These are phyloP conservation scores for Cicer bijugum DNA, from an alignment of 306 rosid genomes.

Conservation along the genomic window DNA sequence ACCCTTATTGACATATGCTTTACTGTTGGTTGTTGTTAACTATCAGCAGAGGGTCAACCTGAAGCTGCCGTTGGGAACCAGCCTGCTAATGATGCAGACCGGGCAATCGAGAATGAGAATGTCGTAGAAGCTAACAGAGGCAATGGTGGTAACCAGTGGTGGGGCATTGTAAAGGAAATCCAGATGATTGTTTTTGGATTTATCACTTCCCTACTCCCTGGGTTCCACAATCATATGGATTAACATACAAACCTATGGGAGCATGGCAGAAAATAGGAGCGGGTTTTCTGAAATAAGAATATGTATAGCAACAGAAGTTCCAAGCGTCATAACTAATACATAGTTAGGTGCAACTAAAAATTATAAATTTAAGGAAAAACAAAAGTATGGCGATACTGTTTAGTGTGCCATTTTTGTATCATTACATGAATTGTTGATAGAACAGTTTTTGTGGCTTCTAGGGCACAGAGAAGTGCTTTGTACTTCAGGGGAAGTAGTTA, in stretches of 20 bases:
- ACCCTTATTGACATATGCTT: slow-evolving; percentile 2
- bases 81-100: slow-evolving; percentile 58
- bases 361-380: slow-evolving; percentile 19
- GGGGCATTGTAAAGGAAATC: slow-evolving; percentile 90
- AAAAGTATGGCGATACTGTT: slow-evolving; percentile 41
- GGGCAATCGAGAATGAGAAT: slow-evolving; percentile 63
- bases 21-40: slow-evolving; percentile 28
- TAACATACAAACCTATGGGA: slow-evolving; percentile 21
- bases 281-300: slow-evolving; percentile 39
- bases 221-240: slow-evolving; percentile 88
- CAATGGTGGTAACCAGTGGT: slow-evolving; percentile 82
- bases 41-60: slow-evolving; percentile 64
- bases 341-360: slow-evolving; percentile 41
- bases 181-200: slow-evolving; percentile 97
- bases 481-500: slow-evolving; percentile 11
- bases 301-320: slow-evolving; percentile 46
- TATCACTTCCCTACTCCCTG: slow-evolving; percentile 91
- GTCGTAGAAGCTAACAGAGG: slow-evolving; percentile 60
- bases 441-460: slow-evolving; percentile 41
- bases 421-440: slow-evolving; percentile 45
- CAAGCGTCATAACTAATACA: slow-evolving; percentile 43
- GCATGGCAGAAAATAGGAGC: slow-evolving; percentile 22
- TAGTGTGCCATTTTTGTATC: slow-evolving; percentile 50
- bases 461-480: slow-evolving; percentile 1
- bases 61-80: slow-evolving; percentile 63